Percentiles rank a stretch among this genome's conserved stretches.
Evolutionary conservation across 1,284 basidiomycete species (phyloP).

Genomic region (Naganishia sp.): DNA sequence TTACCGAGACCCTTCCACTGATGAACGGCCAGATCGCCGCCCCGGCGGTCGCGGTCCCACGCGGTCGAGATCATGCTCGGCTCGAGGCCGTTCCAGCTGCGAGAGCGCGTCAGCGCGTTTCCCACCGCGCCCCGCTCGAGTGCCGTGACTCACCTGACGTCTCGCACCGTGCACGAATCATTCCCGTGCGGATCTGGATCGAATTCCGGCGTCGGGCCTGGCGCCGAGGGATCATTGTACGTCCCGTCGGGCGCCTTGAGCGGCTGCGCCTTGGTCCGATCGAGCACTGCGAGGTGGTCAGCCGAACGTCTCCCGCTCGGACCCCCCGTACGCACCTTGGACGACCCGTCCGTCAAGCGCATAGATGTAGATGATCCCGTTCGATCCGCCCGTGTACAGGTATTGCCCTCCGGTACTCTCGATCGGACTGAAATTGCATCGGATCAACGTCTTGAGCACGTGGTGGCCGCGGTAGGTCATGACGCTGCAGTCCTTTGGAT

Average conservation of each 20-base stretch:
- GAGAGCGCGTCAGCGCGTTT: not conserved
- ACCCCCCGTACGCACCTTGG: slow-evolving; percentile 53
- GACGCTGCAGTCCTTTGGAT: slow-evolving; percentile 87
- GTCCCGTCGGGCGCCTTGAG: slow-evolving; percentile 57
- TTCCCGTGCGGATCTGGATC: slow-evolving; percentile 28
- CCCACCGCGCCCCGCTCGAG: slow-evolving; percentile 20
- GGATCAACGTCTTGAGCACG: slow-evolving; percentile 88
- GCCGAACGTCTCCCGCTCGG: slow-evolving; percentile 15
- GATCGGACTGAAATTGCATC: slow-evolving; percentile 90
- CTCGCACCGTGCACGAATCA: slow-evolving; percentile 58
- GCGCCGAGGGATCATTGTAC: slow-evolving; percentile 50
- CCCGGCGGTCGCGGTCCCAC: slow-evolving; percentile 68
- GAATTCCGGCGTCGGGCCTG: slow-evolving; percentile 36
- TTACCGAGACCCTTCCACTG: slow-evolving; percentile 91
- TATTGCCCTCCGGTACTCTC: slow-evolving; percentile 91
- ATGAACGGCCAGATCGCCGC: slow-evolving; percentile 78
- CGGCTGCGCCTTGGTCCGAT: slow-evolving; percentile 74
- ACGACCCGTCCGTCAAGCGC: slow-evolving; percentile 83
- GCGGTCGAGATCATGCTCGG: slow-evolving; percentile 87
- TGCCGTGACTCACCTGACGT: slow-evolving; percentile 60
- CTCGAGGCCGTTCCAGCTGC: slow-evolving; percentile 58
- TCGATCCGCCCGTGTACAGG: slow-evolving; percentile 75
- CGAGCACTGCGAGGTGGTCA: slow-evolving; percentile 60
- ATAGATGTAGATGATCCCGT: slow-evolving; percentile 72
- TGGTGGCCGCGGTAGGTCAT: slow-evolving; percentile 94